Conservation (phyloP, 306 rosid genomes). For the cucumber (Cucumis sativus) region DNA sequence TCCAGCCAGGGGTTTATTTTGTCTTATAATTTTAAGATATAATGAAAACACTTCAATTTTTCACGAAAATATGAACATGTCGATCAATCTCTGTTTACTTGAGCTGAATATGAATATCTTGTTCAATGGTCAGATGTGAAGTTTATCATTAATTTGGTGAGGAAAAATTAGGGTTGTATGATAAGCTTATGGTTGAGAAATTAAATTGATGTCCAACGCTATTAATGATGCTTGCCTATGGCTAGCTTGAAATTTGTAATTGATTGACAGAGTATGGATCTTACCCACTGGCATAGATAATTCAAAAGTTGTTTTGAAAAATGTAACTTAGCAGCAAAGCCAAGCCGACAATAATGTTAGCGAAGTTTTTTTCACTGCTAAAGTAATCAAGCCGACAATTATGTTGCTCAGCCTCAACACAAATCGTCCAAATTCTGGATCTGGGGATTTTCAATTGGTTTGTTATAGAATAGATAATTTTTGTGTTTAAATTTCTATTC, state of each 20-base stretch:
- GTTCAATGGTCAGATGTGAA: not conserved
- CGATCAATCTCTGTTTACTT: not conserved
- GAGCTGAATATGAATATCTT: not conserved
- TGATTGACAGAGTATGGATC: not conserved
- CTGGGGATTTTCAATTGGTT: not conserved
- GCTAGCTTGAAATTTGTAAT: not conserved
- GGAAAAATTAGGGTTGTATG: not conserved
- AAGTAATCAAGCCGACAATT: constrained; percentile 1
- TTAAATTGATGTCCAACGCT: not conserved
- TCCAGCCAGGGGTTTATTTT: not conserved
- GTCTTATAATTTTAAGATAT: not conserved
- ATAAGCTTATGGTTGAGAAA: not conserved
- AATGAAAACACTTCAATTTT: not conserved
- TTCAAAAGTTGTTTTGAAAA: not conserved
- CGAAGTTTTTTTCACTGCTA: not conserved
- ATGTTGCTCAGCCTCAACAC: not conserved
- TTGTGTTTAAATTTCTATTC: not conserved
- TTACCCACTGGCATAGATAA: not conserved
- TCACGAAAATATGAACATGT: not conserved
- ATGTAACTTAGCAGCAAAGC: not conserved
- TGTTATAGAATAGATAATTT: not conserved
- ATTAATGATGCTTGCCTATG: not conserved
- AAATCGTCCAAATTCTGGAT: not conserved
- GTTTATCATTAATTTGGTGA: not conserved
- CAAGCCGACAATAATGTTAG: not conserved